These are phyloP conservation scores for Fragaria vesca DNA, from an alignment of 306 rosid genomes.

Conservation along the genomic window DNA sequence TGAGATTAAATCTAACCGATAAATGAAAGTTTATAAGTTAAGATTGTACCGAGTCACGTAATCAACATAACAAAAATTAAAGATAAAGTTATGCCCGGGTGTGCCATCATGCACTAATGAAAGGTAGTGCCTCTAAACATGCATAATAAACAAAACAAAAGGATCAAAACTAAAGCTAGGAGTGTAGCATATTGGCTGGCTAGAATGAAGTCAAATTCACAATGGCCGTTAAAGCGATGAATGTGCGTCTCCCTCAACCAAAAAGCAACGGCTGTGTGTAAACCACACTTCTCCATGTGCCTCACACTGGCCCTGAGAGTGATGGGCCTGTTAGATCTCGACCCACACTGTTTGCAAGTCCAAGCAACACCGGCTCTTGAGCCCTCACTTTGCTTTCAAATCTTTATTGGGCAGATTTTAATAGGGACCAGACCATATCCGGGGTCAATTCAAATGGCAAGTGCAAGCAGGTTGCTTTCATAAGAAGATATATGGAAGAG, in stretches of 20 bases:
- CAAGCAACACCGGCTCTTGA: neutral
- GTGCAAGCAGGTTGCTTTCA: neutral
- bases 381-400: neutral
- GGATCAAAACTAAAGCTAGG: constrained; percentile 12
- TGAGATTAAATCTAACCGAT: too few relatives aligned
- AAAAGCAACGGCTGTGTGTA: constrained; percentile 9
- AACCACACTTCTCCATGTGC: constrained; percentile 36
- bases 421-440: neutral
- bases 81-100: neutral
- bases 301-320: constrained; percentile 4
- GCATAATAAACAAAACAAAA: neutral
- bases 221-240: neutral
- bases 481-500: neutral
- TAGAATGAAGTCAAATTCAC: constrained; percentile 25
- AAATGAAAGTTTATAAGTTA: neutral
- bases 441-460: neutral
- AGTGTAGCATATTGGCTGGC: constrained; percentile 21
- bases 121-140: constrained; percentile 4
- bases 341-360: neutral
- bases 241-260: neutral
- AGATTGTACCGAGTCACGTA: neutral
- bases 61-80: neutral
- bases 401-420: neutral
- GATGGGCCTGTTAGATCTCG: constrained; percentile 13
- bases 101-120: constrained; percentile 12